Evolutionary conservation across 2,329 filamentous ascomycete species (phyloP), one percentile per base, ranked within the genome.

Genomic region (Cryphonectria japonica): DNA sequence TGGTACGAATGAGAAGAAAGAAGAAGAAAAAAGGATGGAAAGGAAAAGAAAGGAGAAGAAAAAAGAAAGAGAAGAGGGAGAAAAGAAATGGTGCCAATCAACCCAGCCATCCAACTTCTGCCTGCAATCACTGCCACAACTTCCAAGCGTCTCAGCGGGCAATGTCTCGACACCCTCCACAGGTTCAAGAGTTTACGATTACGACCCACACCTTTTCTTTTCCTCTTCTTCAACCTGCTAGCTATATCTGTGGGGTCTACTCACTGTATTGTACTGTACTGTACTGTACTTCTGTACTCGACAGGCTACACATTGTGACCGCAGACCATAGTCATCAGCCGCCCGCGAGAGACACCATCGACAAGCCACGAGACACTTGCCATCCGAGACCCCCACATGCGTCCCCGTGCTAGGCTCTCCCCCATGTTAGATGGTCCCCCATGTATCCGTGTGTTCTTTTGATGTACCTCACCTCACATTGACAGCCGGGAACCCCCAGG

Each of bases 301-400:
- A 64, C 6, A 29, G 41, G n/a, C 41, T 16, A 43, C 22, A 32
- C 6, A 7, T 14, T 52, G 26, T 46, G 43, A 50, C 63, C 39
- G 32, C 61, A 32, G 63, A 8, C 29, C 61, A 32, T 43, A 29
- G 43, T 52, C 63, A 64, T 64, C 61, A 46, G 61, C 39, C 61
- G 61, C 61, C 37, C 41, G 61, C 3, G 37, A 64, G 14, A 29
- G 37, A 46, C 61, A 43, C 61, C 61, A 64, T 43, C 61, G 60
- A 64, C 61, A 64, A 62, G 61, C 61, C 61, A 64, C 61, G 61
- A 64, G 61, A 64, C 61, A 64, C 61, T 64, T 64, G 61, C 61
- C 61, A 39, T 64, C 63, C 63, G 43, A 50, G 63, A 65, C 63
- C 63, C 63, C 63, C 63, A 46, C 63, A 32, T 34, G 13, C 41